Evolutionary conservation across 495 filamentous ascomycete genomes (phyloP).

Genomic region (Friedmanniomyces simplex): DNA sequence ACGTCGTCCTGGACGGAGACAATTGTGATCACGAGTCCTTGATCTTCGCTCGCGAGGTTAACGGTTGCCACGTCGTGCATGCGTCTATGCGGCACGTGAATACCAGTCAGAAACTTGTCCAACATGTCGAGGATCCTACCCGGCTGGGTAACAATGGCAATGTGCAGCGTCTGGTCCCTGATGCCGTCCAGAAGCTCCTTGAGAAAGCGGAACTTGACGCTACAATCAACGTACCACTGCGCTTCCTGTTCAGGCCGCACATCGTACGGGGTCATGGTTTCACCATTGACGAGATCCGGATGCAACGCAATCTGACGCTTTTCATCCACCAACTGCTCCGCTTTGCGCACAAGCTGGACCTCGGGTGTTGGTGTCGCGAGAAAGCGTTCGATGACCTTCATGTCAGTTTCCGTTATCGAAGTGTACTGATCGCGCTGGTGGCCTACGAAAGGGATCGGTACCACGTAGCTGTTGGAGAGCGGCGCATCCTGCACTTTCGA

Average conservation of each 20-base stretch:
- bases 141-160: slow-evolving; percentile 38
- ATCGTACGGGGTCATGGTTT: slow-evolving; percentile 32
- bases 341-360: slow-evolving; percentile 14
- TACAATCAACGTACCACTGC: slow-evolving; percentile 45
- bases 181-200: slow-evolving; percentile 40
- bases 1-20: slow-evolving; percentile 36
- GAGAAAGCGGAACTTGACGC: slow-evolving; percentile 49
- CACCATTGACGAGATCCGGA: slow-evolving; percentile 42
- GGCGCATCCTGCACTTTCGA: neutral
- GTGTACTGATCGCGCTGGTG: slow-evolving; percentile 22
- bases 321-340: slow-evolving; percentile 34
- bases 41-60: slow-evolving; percentile 17
- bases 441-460: slow-evolving; percentile 15
- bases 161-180: slow-evolving; percentile 34
- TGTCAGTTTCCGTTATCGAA: neutral
- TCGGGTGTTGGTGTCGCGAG: slow-evolving; percentile 5
- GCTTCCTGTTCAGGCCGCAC: slow-evolving; percentile 37
- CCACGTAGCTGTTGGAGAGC: neutral
- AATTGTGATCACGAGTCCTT: slow-evolving; percentile 38
- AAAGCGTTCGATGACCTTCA: slow-evolving; percentile 2
- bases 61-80: slow-evolving; percentile 31
- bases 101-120: slow-evolving; percentile 43
- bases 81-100: slow-evolving; percentile 8
- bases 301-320: slow-evolving; percentile 43
- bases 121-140: slow-evolving; percentile 39